Percentiles rank a stretch among this genome's conserved stretches.
These are phyloP conservation scores for Yarrowia porcina DNA, from an alignment of 805 yeast genomes.

Conservation along the genomic window DNA sequence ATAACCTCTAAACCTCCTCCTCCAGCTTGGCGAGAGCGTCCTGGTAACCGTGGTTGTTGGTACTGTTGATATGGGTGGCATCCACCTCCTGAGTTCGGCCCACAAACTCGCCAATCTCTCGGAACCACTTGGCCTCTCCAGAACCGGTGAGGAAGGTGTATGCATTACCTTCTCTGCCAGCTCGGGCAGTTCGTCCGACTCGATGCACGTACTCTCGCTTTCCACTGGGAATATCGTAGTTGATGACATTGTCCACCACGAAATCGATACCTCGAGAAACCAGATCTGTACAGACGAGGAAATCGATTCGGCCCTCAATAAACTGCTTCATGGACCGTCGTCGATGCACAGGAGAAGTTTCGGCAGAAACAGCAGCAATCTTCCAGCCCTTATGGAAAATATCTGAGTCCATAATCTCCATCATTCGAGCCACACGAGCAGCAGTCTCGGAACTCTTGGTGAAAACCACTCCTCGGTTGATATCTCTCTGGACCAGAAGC, in stretches of 20 bases:
- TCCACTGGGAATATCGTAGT: constrained; percentile 87
- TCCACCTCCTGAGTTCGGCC: constrained; percentile 35
- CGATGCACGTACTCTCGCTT: constrained; percentile 92
- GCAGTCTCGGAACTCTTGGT: constrained; percentile 82
- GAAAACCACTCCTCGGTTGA: constrained; percentile 52
- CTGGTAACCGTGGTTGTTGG: constrained; percentile 43
- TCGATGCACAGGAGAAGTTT: constrained; percentile 45
- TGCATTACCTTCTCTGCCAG: constrained; percentile 73
- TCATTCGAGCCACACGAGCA: constrained; percentile 66
- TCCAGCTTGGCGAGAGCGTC: constrained; percentile 46
- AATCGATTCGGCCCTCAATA: constrained; percentile 48
- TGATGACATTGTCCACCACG: constrained; percentile 67
- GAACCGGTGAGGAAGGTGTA: constrained; percentile 69
- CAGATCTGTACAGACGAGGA: constrained; percentile 76
- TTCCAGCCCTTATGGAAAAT: constrained; percentile 29
- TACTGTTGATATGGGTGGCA: constrained; percentile 28
- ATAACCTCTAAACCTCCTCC: constrained; percentile 34
- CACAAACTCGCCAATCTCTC: constrained; percentile 37
- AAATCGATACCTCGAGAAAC: constrained; percentile 96
- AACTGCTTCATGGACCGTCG: constrained; percentile 59
- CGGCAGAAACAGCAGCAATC: constrained; percentile 36
- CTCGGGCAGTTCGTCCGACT: constrained; percentile 97
- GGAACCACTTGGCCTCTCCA: constrained; percentile 61
- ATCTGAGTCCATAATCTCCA: constrained; percentile 44
- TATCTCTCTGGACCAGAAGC: constrained; percentile 42